Base-by-base conservation (phyloP, 768 basidiomycete genomes). In the Tylopilus plumbeoviolaceoides region DNA sequence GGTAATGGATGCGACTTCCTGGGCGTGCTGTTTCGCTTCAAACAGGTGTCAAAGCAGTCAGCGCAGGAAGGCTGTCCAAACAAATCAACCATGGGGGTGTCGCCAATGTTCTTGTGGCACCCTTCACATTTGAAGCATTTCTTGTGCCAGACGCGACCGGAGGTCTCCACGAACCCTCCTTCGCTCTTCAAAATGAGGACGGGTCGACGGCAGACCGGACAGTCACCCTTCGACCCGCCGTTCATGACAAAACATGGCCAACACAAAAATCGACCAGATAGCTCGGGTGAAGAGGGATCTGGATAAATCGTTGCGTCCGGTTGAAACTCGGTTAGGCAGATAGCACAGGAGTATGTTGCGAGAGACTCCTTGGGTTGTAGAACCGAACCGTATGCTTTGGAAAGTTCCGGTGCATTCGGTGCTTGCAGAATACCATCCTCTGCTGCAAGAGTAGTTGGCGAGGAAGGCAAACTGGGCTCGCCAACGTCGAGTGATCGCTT, bases 291-390 rank as follows among this genome's bases (percentile, higher is more conserved):
- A 15, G 56, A 61, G 36, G 85, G 86, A 60, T 91, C 85, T 1
- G 91, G 91, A 63, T 90, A 93, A 54, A 93, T 89, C 28, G 91
- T 93, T 20, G 87, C 81, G 65, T 93, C 90, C 3, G 90, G 89
- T 33, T 83, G 79, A 62, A 92, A 93, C 10, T 76, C 72, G 0
- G 75, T 67, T 15, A 74, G 71, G 64, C 91, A 93, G 12, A 82
- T 65, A 31, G 78, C 79, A 64, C 91, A 93, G 4, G 81, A 79
- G 61, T 85, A 84, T 25, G 83, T 78, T 9, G 78, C 66, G n/a
- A 91, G 75, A 7, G 85, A 78, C 62, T 87, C 87, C 58, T 84
- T 84, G 21, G 88, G 82, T 63, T 91, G 90, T 17, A 93, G 73
- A 21, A 93, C 79, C 0, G 91, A 91, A 25, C 91, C 91, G 58